Evolutionary conservation across 257 asterid species (phyloP), one percentile per base, ranked within the genome.

Genomic region (Paulownia fortunei): DNA sequence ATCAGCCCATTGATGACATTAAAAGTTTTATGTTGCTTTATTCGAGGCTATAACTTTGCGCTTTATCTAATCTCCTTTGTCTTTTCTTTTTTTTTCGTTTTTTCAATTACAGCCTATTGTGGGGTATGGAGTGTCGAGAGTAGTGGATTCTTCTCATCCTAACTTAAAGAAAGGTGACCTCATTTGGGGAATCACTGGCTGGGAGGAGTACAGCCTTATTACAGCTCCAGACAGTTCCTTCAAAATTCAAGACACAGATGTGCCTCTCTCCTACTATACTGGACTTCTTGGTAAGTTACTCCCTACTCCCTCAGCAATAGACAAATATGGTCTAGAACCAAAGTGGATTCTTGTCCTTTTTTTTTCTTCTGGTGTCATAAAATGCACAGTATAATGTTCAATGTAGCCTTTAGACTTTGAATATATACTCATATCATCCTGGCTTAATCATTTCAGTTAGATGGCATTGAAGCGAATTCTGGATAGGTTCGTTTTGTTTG

Each of bases 151-250:
- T 1, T 64, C 85, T 24, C 52, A 82, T 80, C 79, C 84, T 1
- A 54, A 77, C 16, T 77, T 59, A 47, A 59, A 85, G 67, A 80
- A 80, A 66, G 87, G 82, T 11, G 89, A 85, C 80, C 39, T 82
- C 24, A 26, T 82, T 16, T 82, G 82, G 82, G 89, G 89, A 5
- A 0, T 30, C 2, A 80, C 87, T 5, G 65, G 85, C 0, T 82
- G 88, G 85, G 87, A 87, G 27, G 90, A 87, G 41, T 85, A 82
- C 74, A 77, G 68, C 52, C 71, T 82, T 4, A 74, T 85, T 21
- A 70, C 36, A 23, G 32, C 30, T 36, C 30, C 83, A 13, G 8
- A 6, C 12, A 3, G 19, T 16, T 61, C 55, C 1, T 75, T 86
- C 10, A 86, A 86, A 90, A 90, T 86, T 58, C 34, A 83, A 2